Base-by-base conservation (phyloP, 345 rosid species). In the Corchorus olitorius region DNA sequence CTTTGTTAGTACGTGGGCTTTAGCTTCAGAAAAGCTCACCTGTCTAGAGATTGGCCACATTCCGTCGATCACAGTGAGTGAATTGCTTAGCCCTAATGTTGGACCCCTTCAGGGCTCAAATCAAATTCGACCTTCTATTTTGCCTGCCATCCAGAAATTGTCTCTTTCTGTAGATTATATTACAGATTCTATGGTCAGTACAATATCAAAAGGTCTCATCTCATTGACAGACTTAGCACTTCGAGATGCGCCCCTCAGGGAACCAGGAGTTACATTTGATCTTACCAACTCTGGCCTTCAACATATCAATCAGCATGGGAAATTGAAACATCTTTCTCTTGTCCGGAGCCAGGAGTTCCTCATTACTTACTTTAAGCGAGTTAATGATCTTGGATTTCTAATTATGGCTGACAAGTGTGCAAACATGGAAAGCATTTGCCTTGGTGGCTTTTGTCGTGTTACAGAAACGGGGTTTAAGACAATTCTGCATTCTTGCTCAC, bases 341-440 rank as follows among this genome's bases (percentile, higher is more conserved):
- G 82, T 93, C 70, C 90, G 98, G 65, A 89, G 95, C 86, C 97
- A 94, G 83, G 97, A 92, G 77, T 91, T 82, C 79, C 75, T 83
- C 19, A 66, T 83, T 76, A 87, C 96, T 53, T 90, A 85, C 79
- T 95, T 95, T 76, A 87, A 89, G 65, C 84, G 96, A 73, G 98
- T 95, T 58, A 89, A 92, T 76, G 99, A 95, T 86, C 98, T 91
- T 35, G 98, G 99, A 53, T 80, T 95, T 80, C 96, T 95, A 39
- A 81, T 95, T 66, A 93, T 95, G 91, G 98, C 99, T 39, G 97
- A 88, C 71, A 91, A 87, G 75, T 95, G 98, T 77, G 80, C 89
- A 64, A 83, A 80, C 46, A 90, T 95, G 89, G 96, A 93, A 88
- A 93, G 95, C 78, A 88, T 95, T 70, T 90, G 85, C 77, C 94